Base-by-base conservation (phyloP, 2,329 filamentous ascomycete species). In the Fusarium circinatum region DNA sequence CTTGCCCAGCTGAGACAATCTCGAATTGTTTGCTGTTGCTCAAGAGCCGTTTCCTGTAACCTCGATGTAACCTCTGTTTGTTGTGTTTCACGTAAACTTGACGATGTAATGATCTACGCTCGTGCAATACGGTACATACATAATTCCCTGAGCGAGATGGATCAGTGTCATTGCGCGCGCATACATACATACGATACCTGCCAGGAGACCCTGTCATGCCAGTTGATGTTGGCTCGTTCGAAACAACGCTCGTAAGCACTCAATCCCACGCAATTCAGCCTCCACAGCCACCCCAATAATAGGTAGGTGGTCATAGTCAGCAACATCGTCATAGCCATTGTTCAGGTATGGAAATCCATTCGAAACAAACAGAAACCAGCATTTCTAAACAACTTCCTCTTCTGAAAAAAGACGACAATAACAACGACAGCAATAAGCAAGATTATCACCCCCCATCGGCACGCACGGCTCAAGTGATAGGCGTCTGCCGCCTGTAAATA, bases 21-120 rank as follows among this genome's bases (percentile, higher is more conserved):
- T 73, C 39, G 34, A 71, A 61, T 42, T 75, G 74, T 77, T 77
- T 77, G 75, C 49, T 57, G 75, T 77, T 61, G 63, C 58, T 65
- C 75, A 77, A 74, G 76, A 55, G 62, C 72, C 75, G 75, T 76
- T 77, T 77, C 49, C 57, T 59, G 65, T 75, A 65, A 67, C 70
- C 56, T 66, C 32, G 30, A 71, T 71, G 62, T 69, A 64, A 71
- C 72, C 44, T 64, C 28, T 48, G 39, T 61, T 61, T 52, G 70
- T 55, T 75, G 59, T 38, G 58, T 73, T 71, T 58, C 68, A 68
- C 54, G 30, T 44, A 66, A 49, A 58, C n/a, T 41, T 62, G 58
- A 58, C 42, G 39, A 58, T 52, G 59, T 58, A 60, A 49, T 69
- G 57, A 58, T 68, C 51, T 63, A 41, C 47, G 48, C 49, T 28